Evolutionary conservation across 768 basidiomycete genomes (phyloP).

Genomic region (Kwoniella bestiolae): DNA sequence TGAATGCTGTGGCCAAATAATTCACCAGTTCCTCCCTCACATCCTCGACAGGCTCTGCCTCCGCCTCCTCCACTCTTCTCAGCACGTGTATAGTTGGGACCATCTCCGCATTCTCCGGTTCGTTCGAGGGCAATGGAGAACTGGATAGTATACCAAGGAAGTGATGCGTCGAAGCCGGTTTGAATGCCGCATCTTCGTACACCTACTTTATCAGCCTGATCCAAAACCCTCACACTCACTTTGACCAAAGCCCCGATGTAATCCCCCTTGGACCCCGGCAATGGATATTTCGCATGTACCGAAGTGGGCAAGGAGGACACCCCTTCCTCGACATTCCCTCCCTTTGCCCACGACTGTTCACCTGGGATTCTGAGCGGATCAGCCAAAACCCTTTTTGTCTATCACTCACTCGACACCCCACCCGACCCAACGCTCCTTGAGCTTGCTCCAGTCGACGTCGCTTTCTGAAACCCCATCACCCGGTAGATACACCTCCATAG

Average conservation of each 20-base stretch:
- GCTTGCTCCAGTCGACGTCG: conserved; percentile 40
- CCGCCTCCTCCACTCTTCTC: background rate
- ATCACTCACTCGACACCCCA: conserved; percentile 55
- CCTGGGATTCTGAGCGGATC: conserved; percentile 45
- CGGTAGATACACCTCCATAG: conserved; percentile 54
- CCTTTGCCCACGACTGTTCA: conserved; percentile 39
- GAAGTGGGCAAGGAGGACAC: conserved; percentile 17
- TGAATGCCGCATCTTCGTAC: conserved; percentile 49
- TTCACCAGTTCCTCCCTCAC: conserved; percentile 36
- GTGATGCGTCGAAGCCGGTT: conserved; percentile 45
- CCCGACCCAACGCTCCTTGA: conserved; percentile 54
- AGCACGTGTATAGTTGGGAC: conserved; percentile 54
- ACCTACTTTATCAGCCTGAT: conserved; percentile 30
- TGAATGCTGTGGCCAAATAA: conserved; percentile 41
- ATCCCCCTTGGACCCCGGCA: conserved; percentile 26
- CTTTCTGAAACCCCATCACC: conserved; percentile 4
- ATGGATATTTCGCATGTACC: conserved; percentile 46
- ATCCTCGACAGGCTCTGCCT: background rate
- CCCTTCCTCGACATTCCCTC: background rate
- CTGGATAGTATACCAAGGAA: conserved; percentile 52
- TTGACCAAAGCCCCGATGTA: conserved; percentile 56
- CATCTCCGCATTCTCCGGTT: conserved; percentile 17
- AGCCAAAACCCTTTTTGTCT: background rate
- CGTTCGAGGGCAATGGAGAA: conserved; percentile 44
- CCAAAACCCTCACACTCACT: conserved; percentile 19